Conservation (phyloP, 2,329 filamentous ascomycete species). For the Clonostachys byssicola region DNA sequence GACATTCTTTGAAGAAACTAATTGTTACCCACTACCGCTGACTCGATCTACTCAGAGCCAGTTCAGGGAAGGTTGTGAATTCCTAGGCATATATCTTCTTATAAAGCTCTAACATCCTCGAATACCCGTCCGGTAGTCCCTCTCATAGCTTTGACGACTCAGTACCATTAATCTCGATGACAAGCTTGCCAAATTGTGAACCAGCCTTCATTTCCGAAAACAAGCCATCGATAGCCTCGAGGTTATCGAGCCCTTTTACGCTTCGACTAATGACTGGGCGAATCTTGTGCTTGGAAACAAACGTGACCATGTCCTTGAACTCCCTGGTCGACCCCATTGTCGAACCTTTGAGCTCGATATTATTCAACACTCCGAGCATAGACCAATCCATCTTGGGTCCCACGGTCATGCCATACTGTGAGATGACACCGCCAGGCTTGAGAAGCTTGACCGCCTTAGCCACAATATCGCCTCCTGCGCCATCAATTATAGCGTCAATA, state of each 20-base stretch:
- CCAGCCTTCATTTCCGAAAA: conserved; percentile 88
- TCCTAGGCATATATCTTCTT: neutral
- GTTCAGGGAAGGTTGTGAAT: neutral
- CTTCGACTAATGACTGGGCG: conserved; percentile 73
- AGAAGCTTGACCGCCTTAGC: conserved; percentile 62
- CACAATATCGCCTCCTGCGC: conserved; percentile 84
- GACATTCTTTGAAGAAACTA: neutral
- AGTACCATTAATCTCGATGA: conserved; percentile 61
- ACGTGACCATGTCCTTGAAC: conserved; percentile 85
- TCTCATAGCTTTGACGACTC: conserved; percentile 8
- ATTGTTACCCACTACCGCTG: neutral
- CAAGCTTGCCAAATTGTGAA: conserved; percentile 88
- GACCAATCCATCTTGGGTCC: conserved; percentile 80
- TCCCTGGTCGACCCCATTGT: conserved; percentile 92
- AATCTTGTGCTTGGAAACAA: conserved; percentile 71
- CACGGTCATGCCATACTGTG: conserved; percentile 88
- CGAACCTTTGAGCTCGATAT: conserved; percentile 79
- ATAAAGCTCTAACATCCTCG: conserved; percentile 1
- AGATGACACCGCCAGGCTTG: conserved; percentile 79
- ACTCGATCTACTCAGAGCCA: neutral
- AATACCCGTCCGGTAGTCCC: neutral
- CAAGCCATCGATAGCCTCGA: conserved; percentile 74
- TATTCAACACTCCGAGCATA: conserved; percentile 81
- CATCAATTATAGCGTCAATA: conserved; percentile 83
- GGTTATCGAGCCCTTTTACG: conserved; percentile 67